These are phyloP conservation scores for Buddleja alternifolia DNA, from an alignment of 257 asterid genomes.

Conservation along the genomic window DNA sequence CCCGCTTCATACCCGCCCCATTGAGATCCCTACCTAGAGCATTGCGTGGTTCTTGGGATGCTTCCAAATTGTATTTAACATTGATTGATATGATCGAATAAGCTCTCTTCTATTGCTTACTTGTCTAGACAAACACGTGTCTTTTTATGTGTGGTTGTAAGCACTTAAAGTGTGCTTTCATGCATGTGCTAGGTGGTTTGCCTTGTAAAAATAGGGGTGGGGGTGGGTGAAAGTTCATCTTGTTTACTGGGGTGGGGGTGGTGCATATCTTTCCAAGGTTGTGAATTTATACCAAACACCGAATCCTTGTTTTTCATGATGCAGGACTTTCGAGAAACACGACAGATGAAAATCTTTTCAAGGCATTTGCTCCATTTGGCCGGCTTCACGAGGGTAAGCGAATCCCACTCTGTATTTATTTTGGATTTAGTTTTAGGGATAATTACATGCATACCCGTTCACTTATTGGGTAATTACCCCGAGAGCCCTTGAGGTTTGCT, in stretches of 20 bases:
- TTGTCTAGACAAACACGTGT: too few relatives aligned
- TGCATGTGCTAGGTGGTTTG: background rate
- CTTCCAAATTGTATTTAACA: background rate
- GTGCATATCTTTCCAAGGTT: slow-evolving; percentile 12
- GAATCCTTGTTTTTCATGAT: slow-evolving; percentile 18
- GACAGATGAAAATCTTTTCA: slow-evolving; percentile 64
- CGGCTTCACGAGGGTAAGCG: slow-evolving; percentile 67
- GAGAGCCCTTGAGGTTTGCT: too few relatives aligned
- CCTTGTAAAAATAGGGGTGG: too few relatives aligned
- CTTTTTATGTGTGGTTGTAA: too few relatives aligned
- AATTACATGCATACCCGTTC: too few relatives aligned
- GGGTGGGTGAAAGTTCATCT: too few relatives aligned
- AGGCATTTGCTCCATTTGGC: slow-evolving; percentile 84
- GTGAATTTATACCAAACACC: slow-evolving; percentile 2
- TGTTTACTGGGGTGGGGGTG: background rate
- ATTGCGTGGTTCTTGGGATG: background rate
- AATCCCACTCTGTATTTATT: slow-evolving; percentile 8
- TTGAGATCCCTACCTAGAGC: background rate
- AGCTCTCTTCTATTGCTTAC: too few relatives aligned
- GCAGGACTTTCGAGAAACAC: slow-evolving; percentile 89
- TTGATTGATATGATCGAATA: too few relatives aligned
- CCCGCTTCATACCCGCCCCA: too few relatives aligned
- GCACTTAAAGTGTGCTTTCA: background rate
- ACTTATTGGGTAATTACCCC: too few relatives aligned
- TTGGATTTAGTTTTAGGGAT: background rate